These are phyloP conservation scores for Leishmania mexicana DNA, from an alignment of 208 protist species.

Conservation along the genomic window DNA sequence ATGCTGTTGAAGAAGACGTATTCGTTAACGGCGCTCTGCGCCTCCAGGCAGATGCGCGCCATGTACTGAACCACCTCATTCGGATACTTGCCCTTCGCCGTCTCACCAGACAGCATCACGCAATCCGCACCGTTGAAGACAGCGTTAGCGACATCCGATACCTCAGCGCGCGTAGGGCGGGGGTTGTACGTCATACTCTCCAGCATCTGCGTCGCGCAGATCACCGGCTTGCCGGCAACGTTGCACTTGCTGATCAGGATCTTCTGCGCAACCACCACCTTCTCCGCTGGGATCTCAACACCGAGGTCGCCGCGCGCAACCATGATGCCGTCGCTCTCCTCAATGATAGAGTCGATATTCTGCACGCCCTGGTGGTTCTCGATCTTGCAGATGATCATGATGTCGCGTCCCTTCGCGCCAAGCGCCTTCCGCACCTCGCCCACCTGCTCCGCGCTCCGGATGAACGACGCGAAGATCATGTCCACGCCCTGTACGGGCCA, in stretches of 20 bases:
- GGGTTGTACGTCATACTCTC: conserved; percentile 98
- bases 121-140: conserved; percentile 99
- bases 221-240: conserved; percentile 97
- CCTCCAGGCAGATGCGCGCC: conserved; percentile 92
- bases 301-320: conserved; percentile 99
- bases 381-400: conserved; percentile 99
- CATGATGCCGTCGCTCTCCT: conserved; percentile 98
- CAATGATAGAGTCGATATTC: conserved; percentile 99
- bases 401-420: conserved; percentile 88
- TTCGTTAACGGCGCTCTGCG: conserved; percentile 80
- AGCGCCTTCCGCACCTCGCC: conserved; percentile 91
- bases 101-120: conserved; percentile 99
- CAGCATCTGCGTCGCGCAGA: conserved; percentile 99
- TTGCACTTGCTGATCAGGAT: conserved; percentile 99
- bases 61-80: conserved; percentile 96
- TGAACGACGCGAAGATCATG: conserved; percentile 99
- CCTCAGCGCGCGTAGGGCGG: conserved; percentile 98
- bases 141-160: conserved; percentile 97
- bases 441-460: conserved; percentile 95
- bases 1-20: conserved; percentile 87
- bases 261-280: conserved; percentile 98
- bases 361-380: conserved; percentile 98
- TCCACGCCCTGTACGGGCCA: conserved; percentile 97
- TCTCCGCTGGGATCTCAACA: conserved; percentile 98
- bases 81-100: conserved; percentile 97